These are phyloP conservation scores for Globisporangium okanoganense DNA, from an alignment of 352 stramenopile genomes.

Conservation along the genomic window DNA sequence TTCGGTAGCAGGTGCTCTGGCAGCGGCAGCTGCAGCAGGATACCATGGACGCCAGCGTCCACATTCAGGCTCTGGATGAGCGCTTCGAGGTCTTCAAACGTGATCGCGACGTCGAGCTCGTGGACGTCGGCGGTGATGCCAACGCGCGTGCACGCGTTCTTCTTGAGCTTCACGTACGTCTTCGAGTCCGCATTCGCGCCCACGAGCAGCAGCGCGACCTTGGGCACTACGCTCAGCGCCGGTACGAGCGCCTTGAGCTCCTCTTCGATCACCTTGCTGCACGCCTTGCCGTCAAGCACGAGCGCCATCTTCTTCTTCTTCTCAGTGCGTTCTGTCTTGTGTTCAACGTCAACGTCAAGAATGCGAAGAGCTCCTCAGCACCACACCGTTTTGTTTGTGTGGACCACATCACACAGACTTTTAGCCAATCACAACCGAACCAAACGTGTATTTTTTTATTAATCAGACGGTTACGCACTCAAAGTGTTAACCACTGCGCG, in stretches of 20 bases:
- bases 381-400: neutral
- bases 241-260: conserved; percentile 58
- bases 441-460: conserved; percentile 11
- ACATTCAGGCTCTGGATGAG: conserved; percentile 84
- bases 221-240: conserved; percentile 40
- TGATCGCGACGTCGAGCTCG: conserved; percentile 41
- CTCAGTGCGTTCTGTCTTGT: neutral
- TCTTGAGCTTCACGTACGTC: conserved; percentile 97
- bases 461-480: neutral
- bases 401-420: neutral
- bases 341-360: conserved; percentile 12
- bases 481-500: conserved; percentile 25
- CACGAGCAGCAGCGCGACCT: conserved; percentile 93
- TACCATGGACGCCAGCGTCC: conserved; percentile 90
- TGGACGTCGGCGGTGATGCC: conserved; percentile 88
- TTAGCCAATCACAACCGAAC: conserved; percentile 9
- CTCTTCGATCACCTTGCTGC: conserved; percentile 53
- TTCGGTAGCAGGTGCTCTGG: conserved; percentile 51
- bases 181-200: conserved; percentile 84
- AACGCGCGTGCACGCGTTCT: conserved; percentile 95
- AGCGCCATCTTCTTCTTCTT: conserved; percentile 4
- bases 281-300: conserved; percentile 56
- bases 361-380: conserved; percentile 1
- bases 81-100: conserved; percentile 43
- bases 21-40: conserved; percentile 93